These are phyloP conservation scores for Starmerella asiatica DNA, from an alignment of 805 yeast genomes.

Conservation along the genomic window DNA sequence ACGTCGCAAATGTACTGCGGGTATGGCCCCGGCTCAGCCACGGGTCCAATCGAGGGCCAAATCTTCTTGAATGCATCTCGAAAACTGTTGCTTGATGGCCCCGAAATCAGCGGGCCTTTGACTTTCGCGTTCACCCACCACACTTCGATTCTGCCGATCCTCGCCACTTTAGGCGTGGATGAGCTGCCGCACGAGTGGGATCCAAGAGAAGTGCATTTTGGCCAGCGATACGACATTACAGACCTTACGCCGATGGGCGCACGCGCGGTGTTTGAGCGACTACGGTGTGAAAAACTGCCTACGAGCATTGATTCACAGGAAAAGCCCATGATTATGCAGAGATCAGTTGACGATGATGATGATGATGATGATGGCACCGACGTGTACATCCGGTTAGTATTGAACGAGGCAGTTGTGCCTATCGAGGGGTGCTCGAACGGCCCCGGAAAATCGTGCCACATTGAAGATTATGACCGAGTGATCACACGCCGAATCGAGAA, in stretches of 20 bases:
- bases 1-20: slow-evolving; percentile 22
- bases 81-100: slow-evolving; percentile 33
- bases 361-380: slow-evolving; percentile 7
- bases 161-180: slow-evolving; percentile 38
- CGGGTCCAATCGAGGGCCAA: slow-evolving; percentile 30
- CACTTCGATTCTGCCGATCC: slow-evolving; percentile 40
- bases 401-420: slow-evolving; percentile 44
- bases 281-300: slow-evolving; percentile 1
- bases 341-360: too few relatives aligned
- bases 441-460: slow-evolving; percentile 38
- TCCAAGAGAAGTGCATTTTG: slow-evolving; percentile 34
- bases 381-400: slow-evolving; percentile 35
- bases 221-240: slow-evolving; percentile 35
- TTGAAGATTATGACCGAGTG: slow-evolving; percentile 19
- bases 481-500: slow-evolving; percentile 10
- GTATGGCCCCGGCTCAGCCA: slow-evolving; percentile 24
- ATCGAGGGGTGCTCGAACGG: slow-evolving; percentile 38
- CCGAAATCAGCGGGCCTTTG: slow-evolving; percentile 28
- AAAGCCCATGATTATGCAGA: background rate
- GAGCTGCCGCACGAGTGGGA: slow-evolving; percentile 27
- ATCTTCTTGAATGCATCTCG: slow-evolving; percentile 39
- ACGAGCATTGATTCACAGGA: background rate
- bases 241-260: slow-evolving; percentile 29
- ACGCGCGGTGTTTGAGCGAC: slow-evolving; percentile 25
- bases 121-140: slow-evolving; percentile 44